Base-by-base conservation (phyloP, 1,139 yeast genomes). In the Starmera stellimalicola region DNA sequence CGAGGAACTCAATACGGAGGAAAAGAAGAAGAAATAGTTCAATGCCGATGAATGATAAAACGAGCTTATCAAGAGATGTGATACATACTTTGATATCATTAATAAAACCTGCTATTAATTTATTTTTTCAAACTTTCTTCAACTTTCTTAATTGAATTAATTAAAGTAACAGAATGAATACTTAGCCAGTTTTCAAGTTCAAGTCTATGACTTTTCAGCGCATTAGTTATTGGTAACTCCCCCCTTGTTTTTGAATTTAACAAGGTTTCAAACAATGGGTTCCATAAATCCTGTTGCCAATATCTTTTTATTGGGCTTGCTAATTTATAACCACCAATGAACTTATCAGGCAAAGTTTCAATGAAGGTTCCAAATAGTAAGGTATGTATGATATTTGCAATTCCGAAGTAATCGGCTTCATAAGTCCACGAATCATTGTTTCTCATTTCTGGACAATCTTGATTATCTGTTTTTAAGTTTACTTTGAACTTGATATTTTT, bases 371-470 rank as follows among this genome's bases (percentile, higher is more conserved):
- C 88, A 58, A 75, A 82, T 27, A 88, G 61, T 62, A 88, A 55
- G 0, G 79, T 68, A 49, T 87, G 93, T 2, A 84, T 60, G 0
- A 82, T 71, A 23, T 79, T 71, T 0, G 95, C 96, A 18, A 84
- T 44, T 0, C 95, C 96, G 51, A 71, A 82, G 52, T 85, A 85
- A 56, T 88, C 97, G 4, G 82, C 78, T 48, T 87, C 88, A 50
- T 69, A 84, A 3, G 74, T 70, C 95, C 95, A 88, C 0, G 81
- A 68, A 32, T 63, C 50, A 3, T 70, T 64, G 3, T 68, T 59
- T 37, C 75, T 63, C 79, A 83, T 77, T 47, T 80, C 84, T 4
- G 75, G 73, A 51, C 94, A 84, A 47, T 84, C 94, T 46, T 79
- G 91, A 35, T 67, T 65, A 47, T 78, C 85, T 2, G 77, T 63